These are phyloP conservation scores for Puccinia coronata DNA, from an alignment of 1,284 basidiomycete species.

Conservation along the genomic window DNA sequence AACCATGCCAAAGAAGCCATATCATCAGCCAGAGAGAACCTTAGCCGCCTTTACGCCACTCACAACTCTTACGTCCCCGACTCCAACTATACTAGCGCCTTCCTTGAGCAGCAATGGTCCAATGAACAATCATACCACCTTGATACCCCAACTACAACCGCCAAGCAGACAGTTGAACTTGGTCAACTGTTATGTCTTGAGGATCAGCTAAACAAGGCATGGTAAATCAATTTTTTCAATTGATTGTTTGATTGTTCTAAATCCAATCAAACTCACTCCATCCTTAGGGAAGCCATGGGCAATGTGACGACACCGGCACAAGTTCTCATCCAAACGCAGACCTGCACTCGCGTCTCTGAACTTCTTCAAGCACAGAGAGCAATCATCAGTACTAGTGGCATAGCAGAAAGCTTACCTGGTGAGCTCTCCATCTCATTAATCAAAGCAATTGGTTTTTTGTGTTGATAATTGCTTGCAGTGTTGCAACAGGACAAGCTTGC, in stretches of 20 bases:
- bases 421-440: too few relatives aligned
- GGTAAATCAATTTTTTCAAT: background rate
- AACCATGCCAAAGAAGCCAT: too few relatives aligned
- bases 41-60: too few relatives aligned
- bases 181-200: constrained; percentile 6
- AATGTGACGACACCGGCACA: background rate
- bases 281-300: too few relatives aligned
- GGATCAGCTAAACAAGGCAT: background rate
- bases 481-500: background rate
- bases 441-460: too few relatives aligned
- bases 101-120: too few relatives aligned
- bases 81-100: too few relatives aligned
- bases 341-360: background rate
- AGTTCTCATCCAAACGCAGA: background rate
- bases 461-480: background rate
- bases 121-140: too few relatives aligned
- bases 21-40: too few relatives aligned
- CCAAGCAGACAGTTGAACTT: background rate
- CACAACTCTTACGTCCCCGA: too few relatives aligned
- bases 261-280: too few relatives aligned
- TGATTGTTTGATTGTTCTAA: background rate
- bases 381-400: background rate
- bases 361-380: background rate
- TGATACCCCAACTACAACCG: background rate
- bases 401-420: too few relatives aligned